Evolutionary conservation across 1,284 basidiomycete genomes (phyloP), one percentile per base, ranked within the genome.

Genomic region (Cystobasidiaceae sp.): DNA sequence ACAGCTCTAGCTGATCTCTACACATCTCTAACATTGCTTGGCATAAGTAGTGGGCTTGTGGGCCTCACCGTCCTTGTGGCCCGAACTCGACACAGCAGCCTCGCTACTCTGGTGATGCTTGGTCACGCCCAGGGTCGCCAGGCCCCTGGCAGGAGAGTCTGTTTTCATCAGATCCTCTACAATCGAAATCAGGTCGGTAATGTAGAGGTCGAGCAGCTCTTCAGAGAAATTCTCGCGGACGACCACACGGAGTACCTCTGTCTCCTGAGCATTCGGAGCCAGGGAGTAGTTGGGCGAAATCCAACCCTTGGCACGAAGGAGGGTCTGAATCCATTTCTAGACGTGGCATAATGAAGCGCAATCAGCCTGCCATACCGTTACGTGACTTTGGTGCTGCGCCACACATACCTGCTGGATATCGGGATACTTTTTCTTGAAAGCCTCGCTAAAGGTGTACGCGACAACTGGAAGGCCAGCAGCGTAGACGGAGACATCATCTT

Each of bases 261-360:
- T 60, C 5, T 60, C 25, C 21, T 49, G 66, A 80, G 77, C 4
- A 89, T 89, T 8, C 90, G 84, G 33, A 92, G 80, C 69, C 73
- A 52, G 48, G 34, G 63, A 48, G 39, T 68, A 69, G 52, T 71
- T 93, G 2, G 90, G 90, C 0, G 92, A 88, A 71, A 92, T 90
- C 87, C 85, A 92, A 68, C 88, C 87, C 75, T 85, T 88, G 15
- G 82, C 79, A 51, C 90, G 81, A 27, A 93, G 78, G 2, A 90
- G 79, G 0, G 83, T 86, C 74, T 97, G 93, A 44, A 97, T 85
- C 90, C 91, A 94, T 68, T 83, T 84, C 77, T 97, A n/a, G n/a
- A n/a, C n/a, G n/a, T n/a, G n/a, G n/a, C n/a, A n/a, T n/a, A n/a
- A n/a, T n/a, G n/a, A n/a, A n/a, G n/a, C n/a, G n/a, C n/a, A n/a